These are phyloP conservation scores for Scedosporium minutisporum DNA, from an alignment of 2,329 filamentous ascomycete species.

Conservation along the genomic window DNA sequence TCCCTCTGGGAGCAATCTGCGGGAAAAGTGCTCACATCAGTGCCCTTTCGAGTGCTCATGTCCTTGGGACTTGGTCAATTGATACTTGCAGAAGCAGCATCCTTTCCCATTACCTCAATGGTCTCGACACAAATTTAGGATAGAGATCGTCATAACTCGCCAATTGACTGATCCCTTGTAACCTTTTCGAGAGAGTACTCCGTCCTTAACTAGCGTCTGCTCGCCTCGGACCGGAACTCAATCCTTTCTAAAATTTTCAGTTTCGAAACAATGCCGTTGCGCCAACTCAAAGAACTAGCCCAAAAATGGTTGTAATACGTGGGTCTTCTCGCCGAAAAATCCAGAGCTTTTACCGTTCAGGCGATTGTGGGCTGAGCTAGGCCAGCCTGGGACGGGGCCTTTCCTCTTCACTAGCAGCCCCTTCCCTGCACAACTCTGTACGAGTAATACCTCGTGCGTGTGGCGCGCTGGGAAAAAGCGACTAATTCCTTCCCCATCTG, in stretches of 20 bases:
- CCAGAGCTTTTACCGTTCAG: background rate
- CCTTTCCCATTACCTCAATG: too few species aligned
- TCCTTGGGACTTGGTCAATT: too few species aligned
- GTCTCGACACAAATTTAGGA: too few species aligned
- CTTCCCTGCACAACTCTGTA: background rate
- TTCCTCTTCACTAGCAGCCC: background rate
- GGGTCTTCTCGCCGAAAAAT: background rate
- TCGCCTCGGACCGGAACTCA: background rate
- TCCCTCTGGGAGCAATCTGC: too few species aligned
- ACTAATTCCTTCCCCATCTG: background rate
- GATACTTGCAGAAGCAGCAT: too few species aligned
- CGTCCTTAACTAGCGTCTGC: background rate
- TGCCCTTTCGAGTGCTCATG: too few species aligned
- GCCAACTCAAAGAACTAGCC: background rate
- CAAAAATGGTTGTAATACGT: background rate
- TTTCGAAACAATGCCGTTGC: background rate
- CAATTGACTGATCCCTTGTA: background rate
- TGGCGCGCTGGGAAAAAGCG: background rate
- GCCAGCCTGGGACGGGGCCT: background rate
- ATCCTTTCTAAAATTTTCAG: background rate
- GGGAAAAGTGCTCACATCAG: too few species aligned
- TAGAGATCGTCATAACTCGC: background rate
- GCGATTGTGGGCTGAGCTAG: background rate
- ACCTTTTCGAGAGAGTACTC: too few species aligned
- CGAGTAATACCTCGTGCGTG: background rate